phyloP scores from a whole-genome alignment of 2,329 filamentous ascomycete genomes.

The Pestalotiopsis sp. region DNA sequence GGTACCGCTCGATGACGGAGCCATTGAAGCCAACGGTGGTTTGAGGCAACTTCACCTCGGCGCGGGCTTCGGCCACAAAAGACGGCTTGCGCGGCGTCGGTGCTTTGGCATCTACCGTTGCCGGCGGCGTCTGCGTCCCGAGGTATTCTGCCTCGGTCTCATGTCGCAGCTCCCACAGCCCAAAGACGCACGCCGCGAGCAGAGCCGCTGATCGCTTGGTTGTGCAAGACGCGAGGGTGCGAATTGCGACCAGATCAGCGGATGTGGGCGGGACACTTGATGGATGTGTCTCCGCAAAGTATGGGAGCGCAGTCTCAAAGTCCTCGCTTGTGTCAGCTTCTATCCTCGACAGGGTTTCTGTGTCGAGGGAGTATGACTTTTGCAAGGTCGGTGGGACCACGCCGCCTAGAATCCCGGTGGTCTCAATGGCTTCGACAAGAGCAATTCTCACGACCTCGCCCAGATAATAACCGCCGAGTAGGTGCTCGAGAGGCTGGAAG shows the following conservation, averaged over 20 bases:
- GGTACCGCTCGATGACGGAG: slow-evolving; percentile 79
- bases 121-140: slow-evolving; percentile 15
- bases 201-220: slow-evolving; percentile 62
- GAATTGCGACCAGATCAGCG: slow-evolving; percentile 54
- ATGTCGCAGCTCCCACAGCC: slow-evolving; percentile 59
- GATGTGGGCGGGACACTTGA: slow-evolving; percentile 38
- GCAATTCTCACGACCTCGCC: slow-evolving; percentile 65
- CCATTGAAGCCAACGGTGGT: slow-evolving; percentile 78
- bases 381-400: slow-evolving; percentile 55
- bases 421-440: slow-evolving; percentile 60
- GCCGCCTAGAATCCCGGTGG: slow-evolving; percentile 57
- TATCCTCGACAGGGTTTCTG: slow-evolving; percentile 61
- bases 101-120: slow-evolving; percentile 2
- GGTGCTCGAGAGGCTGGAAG: slow-evolving; percentile 43
- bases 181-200: slow-evolving; percentile 60
- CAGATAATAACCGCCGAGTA: slow-evolving; percentile 68
- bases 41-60: slow-evolving; percentile 45
- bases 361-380: slow-evolving; percentile 59
- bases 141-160: slow-evolving; percentile 45
- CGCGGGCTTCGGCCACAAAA: slow-evolving; percentile 49
- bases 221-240: slow-evolving; percentile 55
- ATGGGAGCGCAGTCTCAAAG: slow-evolving; percentile 44
- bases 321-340: slow-evolving; percentile 51
- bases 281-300: slow-evolving; percentile 41
- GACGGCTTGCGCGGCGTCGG: slow-evolving; percentile 28